These are phyloP conservation scores for Fragaria ananassa DNA, from an alignment of 306 rosid species.

Conservation along the genomic window DNA sequence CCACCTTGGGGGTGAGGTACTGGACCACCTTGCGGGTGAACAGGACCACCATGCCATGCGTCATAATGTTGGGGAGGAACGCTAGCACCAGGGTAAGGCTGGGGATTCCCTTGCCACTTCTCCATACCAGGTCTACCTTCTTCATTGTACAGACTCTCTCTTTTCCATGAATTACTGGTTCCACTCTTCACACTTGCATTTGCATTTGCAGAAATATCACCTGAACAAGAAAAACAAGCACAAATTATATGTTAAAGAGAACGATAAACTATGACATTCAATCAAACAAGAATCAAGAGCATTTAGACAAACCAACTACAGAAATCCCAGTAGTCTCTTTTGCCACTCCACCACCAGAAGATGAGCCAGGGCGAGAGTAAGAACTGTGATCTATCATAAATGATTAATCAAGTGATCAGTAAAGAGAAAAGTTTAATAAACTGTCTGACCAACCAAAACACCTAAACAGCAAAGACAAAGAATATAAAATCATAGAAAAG, in stretches of 20 bases:
- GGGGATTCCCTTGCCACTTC: conserved; percentile 82
- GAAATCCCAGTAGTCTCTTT: conserved; percentile 50
- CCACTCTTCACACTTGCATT: conserved; percentile 43
- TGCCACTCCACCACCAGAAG: conserved; percentile 42
- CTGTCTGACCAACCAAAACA: not conserved
- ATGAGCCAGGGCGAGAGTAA: conserved; percentile 57
- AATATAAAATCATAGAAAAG: not conserved
- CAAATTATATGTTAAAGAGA: not conserved
- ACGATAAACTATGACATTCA: conserved; percentile 16
- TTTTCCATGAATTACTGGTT: conserved; percentile 54
- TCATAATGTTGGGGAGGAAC: conserved; percentile 72
- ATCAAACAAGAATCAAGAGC: conserved; percentile 15
- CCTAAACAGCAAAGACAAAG: not conserved
- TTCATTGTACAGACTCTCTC: conserved; percentile 52
- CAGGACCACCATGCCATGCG: conserved; percentile 77
- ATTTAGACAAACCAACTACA: conserved; percentile 45
- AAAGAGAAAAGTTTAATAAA: not conserved
- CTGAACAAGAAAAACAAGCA: conserved; percentile 42
- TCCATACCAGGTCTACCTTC: conserved; percentile 58
- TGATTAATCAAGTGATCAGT: conserved; percentile 27
- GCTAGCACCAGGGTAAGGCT: conserved; percentile 60
- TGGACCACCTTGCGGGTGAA: conserved; percentile 74
- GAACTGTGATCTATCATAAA: conserved; percentile 49
- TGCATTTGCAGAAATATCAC: conserved; percentile 40
- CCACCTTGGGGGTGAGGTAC: conserved; percentile 76